Percentiles rank a stretch among this genome's conserved stretches.
These are phyloP conservation scores for Sclerotiophoma versabilis DNA, from an alignment of 2,329 filamentous ascomycete genomes.

Conservation along the genomic window DNA sequence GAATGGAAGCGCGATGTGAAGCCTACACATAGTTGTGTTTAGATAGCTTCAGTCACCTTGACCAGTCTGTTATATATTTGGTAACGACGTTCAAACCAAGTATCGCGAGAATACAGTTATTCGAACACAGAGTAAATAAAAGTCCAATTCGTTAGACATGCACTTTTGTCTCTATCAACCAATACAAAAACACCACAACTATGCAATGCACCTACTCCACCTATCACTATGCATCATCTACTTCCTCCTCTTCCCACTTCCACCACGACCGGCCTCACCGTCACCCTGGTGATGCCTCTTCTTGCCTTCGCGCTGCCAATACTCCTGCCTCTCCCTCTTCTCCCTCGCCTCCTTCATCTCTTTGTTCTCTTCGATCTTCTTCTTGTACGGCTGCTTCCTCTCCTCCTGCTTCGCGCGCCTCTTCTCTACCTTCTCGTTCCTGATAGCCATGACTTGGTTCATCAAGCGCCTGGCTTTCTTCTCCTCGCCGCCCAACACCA, in stretches of 20 bases:
- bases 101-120: too few relatives aligned
- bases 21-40: too few relatives aligned
- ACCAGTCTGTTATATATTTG: too few relatives aligned
- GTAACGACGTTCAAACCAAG: too few relatives aligned
- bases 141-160: too few relatives aligned
- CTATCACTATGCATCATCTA: slow-evolving; percentile 8
- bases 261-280: slow-evolving; percentile 52
- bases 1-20: too few relatives aligned
- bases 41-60: too few relatives aligned
- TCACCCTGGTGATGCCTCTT: slow-evolving; percentile 69
- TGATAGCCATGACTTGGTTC: slow-evolving; percentile 88
- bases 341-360: slow-evolving; percentile 88
- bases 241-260: slow-evolving; percentile 46
- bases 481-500: slow-evolving; percentile 85
- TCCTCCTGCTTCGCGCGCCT: slow-evolving; percentile 86
- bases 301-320: slow-evolving; percentile 89
- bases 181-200: background rate
- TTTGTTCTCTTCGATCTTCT: slow-evolving; percentile 79
- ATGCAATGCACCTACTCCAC: slow-evolving; percentile 2
- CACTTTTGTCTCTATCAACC: too few relatives aligned
- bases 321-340: slow-evolving; percentile 91
- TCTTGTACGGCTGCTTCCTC: slow-evolving; percentile 78
- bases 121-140: too few relatives aligned
- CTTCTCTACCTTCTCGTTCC: slow-evolving; percentile 90
- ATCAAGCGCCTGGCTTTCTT: slow-evolving; percentile 86